phyloP scores from a whole-genome alignment of 2,329 filamentous ascomycete species.

The Colletotrichum lupini region DNA sequence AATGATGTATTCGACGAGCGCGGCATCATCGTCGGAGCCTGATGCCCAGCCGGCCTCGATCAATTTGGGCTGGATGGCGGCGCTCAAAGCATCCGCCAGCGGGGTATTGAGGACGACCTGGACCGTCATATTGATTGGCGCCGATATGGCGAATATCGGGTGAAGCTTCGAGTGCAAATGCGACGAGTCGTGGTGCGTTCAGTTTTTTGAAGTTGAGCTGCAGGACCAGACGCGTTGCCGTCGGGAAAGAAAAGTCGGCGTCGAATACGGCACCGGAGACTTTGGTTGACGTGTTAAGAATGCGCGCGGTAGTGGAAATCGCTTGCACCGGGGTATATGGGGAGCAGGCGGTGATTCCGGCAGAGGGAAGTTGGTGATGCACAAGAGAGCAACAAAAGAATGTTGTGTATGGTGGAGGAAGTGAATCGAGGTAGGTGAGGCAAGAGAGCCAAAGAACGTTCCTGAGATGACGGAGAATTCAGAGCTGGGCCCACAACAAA shows the following conservation, averaged over 20 bases:
- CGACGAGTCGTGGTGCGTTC: neutral
- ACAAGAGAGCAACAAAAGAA: conserved; percentile 23
- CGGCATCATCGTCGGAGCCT: conserved; percentile 79
- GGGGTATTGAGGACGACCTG: conserved; percentile 83
- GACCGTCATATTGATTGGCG: conserved; percentile 73
- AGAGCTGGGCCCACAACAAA: neutral
- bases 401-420: conserved; percentile 24
- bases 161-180: conserved; percentile 17
- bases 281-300: neutral
- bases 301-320: neutral
- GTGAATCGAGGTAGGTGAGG: neutral
- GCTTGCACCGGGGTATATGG: conserved; percentile 23
- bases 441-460: conserved; percentile 10
- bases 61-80: conserved; percentile 88
- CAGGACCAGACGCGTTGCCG: conserved; percentile 25
- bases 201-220: conserved; percentile 9
- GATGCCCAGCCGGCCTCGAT: conserved; percentile 93
- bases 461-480: conserved; percentile 25
- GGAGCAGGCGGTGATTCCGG: neutral
- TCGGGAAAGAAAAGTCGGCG: conserved; percentile 7
- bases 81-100: conserved; percentile 84
- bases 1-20: conserved; percentile 94
- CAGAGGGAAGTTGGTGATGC: conserved; percentile 5
- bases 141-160: conserved; percentile 16
- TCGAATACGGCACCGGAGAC: neutral